These are phyloP conservation scores for Adansonia rubrostipa DNA, from an alignment of 441 rosid genomes.

Conservation along the genomic window DNA sequence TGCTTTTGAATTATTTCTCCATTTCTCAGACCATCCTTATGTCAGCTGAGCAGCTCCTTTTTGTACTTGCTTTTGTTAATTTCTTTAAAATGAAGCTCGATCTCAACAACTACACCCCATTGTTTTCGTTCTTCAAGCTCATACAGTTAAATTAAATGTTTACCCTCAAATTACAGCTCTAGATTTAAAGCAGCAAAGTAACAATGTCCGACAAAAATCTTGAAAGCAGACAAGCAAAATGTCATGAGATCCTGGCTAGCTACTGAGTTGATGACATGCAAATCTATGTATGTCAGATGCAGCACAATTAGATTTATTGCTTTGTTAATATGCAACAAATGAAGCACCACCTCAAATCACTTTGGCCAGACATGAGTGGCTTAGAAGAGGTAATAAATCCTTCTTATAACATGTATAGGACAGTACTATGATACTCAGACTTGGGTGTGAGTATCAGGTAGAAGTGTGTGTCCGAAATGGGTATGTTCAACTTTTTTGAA, in stretches of 20 bases:
- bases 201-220: neutral
- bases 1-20: neutral
- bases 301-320: neutral
- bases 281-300: neutral
- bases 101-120: conserved; percentile 2
- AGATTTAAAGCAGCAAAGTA: neutral
- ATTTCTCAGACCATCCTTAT: conserved; percentile 14
- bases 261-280: neutral
- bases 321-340: conserved; percentile 8
- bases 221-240: neutral
- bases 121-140: conserved; percentile 9
- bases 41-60: conserved; percentile 6
- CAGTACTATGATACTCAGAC: too few relatives aligned
- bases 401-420: neutral
- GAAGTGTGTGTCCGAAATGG: too few relatives aligned
- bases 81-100: neutral
- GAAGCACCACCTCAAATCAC: neutral
- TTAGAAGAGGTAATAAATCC: neutral
- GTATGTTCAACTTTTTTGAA: too few relatives aligned
- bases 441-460: too few relatives aligned
- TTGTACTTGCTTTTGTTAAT: neutral
- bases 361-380: neutral
- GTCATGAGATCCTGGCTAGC: conserved; percentile 1
- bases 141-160: neutral
- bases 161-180: neutral